Base-by-base conservation (phyloP, 108 stramenopile genomes). In the Phaeodactylum tricornutum region DNA sequence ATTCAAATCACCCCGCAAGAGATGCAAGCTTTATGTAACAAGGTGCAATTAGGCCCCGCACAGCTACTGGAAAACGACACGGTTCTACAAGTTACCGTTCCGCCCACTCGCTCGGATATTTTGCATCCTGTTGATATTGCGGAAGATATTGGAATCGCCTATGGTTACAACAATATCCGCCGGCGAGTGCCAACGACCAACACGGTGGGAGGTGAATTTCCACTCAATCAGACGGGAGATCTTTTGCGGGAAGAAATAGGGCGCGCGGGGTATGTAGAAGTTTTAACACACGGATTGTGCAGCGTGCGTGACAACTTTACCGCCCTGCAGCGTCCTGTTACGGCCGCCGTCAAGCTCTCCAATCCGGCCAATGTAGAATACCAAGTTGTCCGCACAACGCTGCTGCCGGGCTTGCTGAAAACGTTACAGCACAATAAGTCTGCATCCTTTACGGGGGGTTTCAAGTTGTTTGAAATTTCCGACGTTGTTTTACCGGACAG, bases 71-170 rank as follows among this genome's bases (percentile, higher is more conserved):
- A 79, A 23, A 75, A 78, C 24, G 73, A 81, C 38, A 71, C 74
- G 21, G 42, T 94, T 17, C 57, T 84, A 25, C 78, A 79, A 63
- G 96, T 97, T 35, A 87, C 92, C 20, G 96, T 98, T 6, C 98
- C 98, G 35, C 93, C 94, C 16, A 99, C 98, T 16, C 87, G 98
- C 19, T 75, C 71, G 25, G 98, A 99, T 59, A 91, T 99, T 49
- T 57, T 99, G 25, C 98, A 99, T 54, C 77, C 95, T 2, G 94
- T 96, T 22, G 98, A 99, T 59, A 86, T 99, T 57, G 84, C 93
- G 37, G 98, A 99, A 72, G 98, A 99, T 63, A 80, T 99, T 40
- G 98, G 92, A 37, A 96, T 99, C 60, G 96, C 98, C 25, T 97
- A 84, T 59, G 98, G 98, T 6, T 99, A 95, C 87, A 99, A 99